Evolutionary conservation across 257 asterid genomes (phyloP), one percentile per base, ranked within the genome.

Genomic region (Cinchona pubescens): DNA sequence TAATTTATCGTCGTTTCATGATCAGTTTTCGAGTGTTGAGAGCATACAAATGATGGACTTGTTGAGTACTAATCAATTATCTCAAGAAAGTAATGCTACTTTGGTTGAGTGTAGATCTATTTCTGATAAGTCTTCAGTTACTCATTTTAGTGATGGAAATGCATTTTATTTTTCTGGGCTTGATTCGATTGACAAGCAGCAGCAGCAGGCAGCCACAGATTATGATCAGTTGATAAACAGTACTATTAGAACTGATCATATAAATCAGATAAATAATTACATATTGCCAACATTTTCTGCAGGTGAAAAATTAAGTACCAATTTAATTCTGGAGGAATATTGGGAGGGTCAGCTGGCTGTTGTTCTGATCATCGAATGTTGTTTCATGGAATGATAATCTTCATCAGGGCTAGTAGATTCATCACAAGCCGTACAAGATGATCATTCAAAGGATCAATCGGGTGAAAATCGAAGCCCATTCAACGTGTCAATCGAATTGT

Each of bases 281-380:
- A 42, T 37, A 32, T 56, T 89, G 76, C 90, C 88, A 34, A 83
- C 90, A 34, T 79, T 86, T 83, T 88, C n/a, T n/a, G n/a, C 88
- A 13, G 75, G 83, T 25, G 88, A 75, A 79, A 88, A 82, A 30
- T 37, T 72, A 27, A 42, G 42, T 4, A 27, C 23, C n/a, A n/a
- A 3, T 48, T 29, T 10, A 27, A 35, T n/a, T 79, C 85, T 37
- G 82, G 76, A 35, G 82, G 81, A 68, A 71, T 75, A n/a, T n/a
- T 75, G 58, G 68, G 70, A 76, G 85, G 94, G 90, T 85, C 91
- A 23, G 75, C n/a, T n/a, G n/a, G n/a, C n/a, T n/a, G 72, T 79
- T 4, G 62, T 9, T 56, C 14, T 56, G 32, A n/a, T 59, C 46
- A 63, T 43, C 79, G 77, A 4, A 30, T 73, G 38, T 63, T 82